Percentiles rank a stretch among this genome's conserved stretches.
Conservation (phyloP, 1,284 basidiomycete genomes). For the Xanthoconium separans region DNA sequence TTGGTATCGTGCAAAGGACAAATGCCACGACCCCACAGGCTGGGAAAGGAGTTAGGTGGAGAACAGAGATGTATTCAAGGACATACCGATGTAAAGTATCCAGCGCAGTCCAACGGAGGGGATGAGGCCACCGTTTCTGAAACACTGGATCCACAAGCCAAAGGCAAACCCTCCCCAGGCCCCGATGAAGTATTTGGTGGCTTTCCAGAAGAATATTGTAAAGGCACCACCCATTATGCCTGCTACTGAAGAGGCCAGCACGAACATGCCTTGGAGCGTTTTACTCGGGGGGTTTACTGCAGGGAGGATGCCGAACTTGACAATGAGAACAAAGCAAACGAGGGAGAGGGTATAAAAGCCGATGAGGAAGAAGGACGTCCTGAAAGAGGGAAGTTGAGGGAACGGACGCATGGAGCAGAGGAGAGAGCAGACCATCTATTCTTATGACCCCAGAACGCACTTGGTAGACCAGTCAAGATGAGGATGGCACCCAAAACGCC, state of each 20-base stretch:
- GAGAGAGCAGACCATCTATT: slow-evolving; percentile 71
- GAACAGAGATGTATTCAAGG: slow-evolving; percentile 12
- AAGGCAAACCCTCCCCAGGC: slow-evolving; percentile 89
- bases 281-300: slow-evolving; percentile 78
- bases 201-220: slow-evolving; percentile 89
- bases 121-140: slow-evolving; percentile 81
- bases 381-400: slow-evolving; percentile 33
- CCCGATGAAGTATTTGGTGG: slow-evolving; percentile 81
- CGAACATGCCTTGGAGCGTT: slow-evolving; percentile 85
- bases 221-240: slow-evolving; percentile 82
- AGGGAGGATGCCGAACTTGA: slow-evolving; percentile 83
- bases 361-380: slow-evolving; percentile 91
- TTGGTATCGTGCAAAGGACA: slow-evolving; percentile 63
- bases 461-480: slow-evolving; percentile 86
- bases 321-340: slow-evolving; percentile 84
- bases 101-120: slow-evolving; percentile 74
- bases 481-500: slow-evolving; percentile 87
- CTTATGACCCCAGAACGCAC: slow-evolving; percentile 90
- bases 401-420: slow-evolving; percentile 9
- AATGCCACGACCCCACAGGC: slow-evolving; percentile 59
- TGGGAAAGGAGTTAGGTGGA: slow-evolving; percentile 29
- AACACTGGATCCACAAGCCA: slow-evolving; percentile 85
- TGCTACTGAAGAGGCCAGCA: slow-evolving; percentile 78
- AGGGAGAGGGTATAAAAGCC: slow-evolving; percentile 88
- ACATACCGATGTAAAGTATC: slow-evolving; percentile 80